Evolutionary conservation across 805 yeast genomes (phyloP).

Genomic region (Babjeviella inositovora): DNA sequence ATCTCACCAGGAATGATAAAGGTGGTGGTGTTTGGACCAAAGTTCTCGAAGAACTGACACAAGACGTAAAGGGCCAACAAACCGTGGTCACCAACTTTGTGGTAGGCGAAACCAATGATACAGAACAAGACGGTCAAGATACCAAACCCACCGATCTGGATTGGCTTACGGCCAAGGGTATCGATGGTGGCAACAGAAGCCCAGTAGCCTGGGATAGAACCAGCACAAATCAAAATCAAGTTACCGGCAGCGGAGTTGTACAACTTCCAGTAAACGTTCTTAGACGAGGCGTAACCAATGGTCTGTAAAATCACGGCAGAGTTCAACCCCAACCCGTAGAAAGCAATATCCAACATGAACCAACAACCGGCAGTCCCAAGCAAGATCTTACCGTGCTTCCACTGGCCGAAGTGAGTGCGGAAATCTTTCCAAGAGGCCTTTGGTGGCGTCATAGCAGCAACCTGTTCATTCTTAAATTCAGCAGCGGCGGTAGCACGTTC

Average conservation of each 20-base stretch:
- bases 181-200: conserved; percentile 67
- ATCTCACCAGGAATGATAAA: conserved; percentile 84
- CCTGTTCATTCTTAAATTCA: conserved; percentile 15
- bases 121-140: conserved; percentile 60
- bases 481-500: conserved; percentile 37
- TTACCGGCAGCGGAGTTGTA: conserved; percentile 83
- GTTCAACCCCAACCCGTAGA: conserved; percentile 78
- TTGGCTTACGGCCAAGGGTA: conserved; percentile 68
- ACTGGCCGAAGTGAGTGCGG: conserved; percentile 56
- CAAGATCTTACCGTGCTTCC: conserved; percentile 76
- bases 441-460: conserved; percentile 36
- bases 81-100: conserved; percentile 51
- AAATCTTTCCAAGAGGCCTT: conserved; percentile 73
- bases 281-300: conserved; percentile 67
- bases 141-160: conserved; percentile 65
- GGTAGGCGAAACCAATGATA: conserved; percentile 72
- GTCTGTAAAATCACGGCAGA: conserved; percentile 65
- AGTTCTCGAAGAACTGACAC: conserved; percentile 79
- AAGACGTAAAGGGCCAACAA: conserved; percentile 64
- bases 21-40: conserved; percentile 89
- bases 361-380: conserved; percentile 86
- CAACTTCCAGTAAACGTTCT: conserved; percentile 53
- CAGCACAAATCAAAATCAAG: conserved; percentile 85
- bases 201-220: conserved; percentile 94
- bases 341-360: conserved; percentile 85